Conservation (phyloP, 371 early-diverging fungal species). For the Blakeslea trispora region DNA sequence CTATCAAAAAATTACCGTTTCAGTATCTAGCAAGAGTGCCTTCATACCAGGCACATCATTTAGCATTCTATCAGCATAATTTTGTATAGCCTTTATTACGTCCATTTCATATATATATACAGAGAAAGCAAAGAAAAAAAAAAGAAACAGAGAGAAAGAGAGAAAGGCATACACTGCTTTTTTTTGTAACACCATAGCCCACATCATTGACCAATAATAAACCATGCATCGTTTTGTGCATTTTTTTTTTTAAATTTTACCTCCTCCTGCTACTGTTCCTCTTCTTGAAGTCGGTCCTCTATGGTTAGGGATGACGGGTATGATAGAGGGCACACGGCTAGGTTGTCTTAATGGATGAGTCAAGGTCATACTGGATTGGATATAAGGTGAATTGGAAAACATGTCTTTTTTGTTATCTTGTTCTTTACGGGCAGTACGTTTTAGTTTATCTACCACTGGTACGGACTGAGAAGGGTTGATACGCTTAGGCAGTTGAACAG, state of each 20-base stretch:
- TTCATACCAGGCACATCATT: slow-evolving; percentile 94
- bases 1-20: slow-evolving; percentile 70
- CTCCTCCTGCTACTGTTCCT: no score
- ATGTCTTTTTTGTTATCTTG: slow-evolving; percentile 12
- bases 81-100: slow-evolving; percentile 77
- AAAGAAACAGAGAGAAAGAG: background rate
- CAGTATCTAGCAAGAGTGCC: slow-evolving; percentile 88
- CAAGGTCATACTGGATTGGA: slow-evolving; percentile 19
- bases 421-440: background rate
- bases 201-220: no score
- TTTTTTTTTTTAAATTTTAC: no score
- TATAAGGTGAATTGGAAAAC: slow-evolving; percentile 19
- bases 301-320: slow-evolving; percentile 8
- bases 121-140: slow-evolving; percentile 6
- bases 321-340: slow-evolving; percentile 22
- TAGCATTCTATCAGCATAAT: slow-evolving; percentile 91
- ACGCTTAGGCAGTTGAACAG: slow-evolving; percentile 11
- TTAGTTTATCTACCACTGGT: slow-evolving; percentile 21
- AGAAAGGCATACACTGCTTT: background rate
- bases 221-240: no score
- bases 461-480: slow-evolving; percentile 26
- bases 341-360: slow-evolving; percentile 20
- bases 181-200: no score
- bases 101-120: slow-evolving; percentile 57
- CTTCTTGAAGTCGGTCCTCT: no score